phyloP scores from a whole-genome alignment of 2,329 filamentous ascomycete genomes.

The Cladophialophora chaetospira region DNA sequence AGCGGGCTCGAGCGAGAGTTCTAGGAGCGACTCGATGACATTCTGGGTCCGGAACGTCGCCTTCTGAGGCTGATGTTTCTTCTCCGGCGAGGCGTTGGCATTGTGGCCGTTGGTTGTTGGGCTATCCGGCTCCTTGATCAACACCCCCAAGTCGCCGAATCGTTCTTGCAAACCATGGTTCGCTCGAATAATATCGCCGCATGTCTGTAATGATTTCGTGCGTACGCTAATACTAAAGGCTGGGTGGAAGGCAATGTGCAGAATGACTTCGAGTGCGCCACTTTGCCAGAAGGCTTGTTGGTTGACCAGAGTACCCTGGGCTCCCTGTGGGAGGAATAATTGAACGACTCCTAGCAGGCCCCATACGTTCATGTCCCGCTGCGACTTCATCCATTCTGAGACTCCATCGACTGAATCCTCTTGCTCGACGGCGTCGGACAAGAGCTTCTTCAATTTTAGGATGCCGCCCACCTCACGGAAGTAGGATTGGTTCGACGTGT shows the following conservation, averaged over 20 bases:
- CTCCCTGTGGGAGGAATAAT: slow-evolving; percentile 81
- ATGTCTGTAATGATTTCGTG: slow-evolving; percentile 80
- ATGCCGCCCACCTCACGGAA: slow-evolving; percentile 90
- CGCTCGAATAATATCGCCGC: slow-evolving; percentile 82
- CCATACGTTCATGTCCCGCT: slow-evolving; percentile 88
- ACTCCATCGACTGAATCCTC: slow-evolving; percentile 58
- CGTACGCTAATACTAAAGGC: slow-evolving; percentile 74
- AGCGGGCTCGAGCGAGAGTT: slow-evolving; percentile 72
- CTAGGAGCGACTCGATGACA: slow-evolving; percentile 89
- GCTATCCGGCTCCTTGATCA: slow-evolving; percentile 35
- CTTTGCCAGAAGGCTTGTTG: slow-evolving; percentile 84
- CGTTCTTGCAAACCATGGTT: slow-evolving; percentile 80
- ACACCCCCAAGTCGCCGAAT: slow-evolving; percentile 84
- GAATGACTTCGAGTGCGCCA: slow-evolving; percentile 74
- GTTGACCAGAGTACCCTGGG: slow-evolving; percentile 76
- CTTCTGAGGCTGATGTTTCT: slow-evolving; percentile 13
- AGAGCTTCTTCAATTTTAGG: slow-evolving; percentile 67
- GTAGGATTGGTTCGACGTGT: slow-evolving; percentile 87
- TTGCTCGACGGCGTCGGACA: slow-evolving; percentile 61
- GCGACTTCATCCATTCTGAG: slow-evolving; percentile 72
- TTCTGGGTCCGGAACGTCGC: slow-evolving; percentile 50
- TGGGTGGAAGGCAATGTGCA: slow-evolving; percentile 79
- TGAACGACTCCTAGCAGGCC: slow-evolving; percentile 83
- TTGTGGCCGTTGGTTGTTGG: slow-evolving; percentile 40
- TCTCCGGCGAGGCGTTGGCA: slow-evolving; percentile 20